A percentile compares a stretch with the other conserved stretches of the same genome.
Conservation (phyloP, 1,284 basidiomycete genomes). For the Mycena citricolor region DNA sequence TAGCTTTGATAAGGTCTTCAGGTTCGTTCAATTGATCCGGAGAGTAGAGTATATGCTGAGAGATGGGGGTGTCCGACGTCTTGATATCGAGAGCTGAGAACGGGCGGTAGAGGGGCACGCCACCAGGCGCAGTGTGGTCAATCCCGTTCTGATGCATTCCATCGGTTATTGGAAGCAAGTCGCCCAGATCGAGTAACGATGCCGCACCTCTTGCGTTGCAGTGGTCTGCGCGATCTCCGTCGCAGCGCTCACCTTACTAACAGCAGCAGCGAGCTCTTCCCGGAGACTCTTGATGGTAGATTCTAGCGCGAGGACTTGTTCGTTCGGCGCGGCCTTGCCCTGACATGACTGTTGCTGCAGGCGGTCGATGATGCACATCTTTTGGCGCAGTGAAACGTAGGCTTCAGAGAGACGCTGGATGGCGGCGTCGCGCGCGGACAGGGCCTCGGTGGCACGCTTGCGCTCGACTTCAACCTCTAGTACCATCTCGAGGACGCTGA, state of each 20-base stretch:
- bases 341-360: slow-evolving; percentile 45
- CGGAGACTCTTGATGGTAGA: slow-evolving; percentile 40
- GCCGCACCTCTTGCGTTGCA: no score
- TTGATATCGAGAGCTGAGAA: neutral
- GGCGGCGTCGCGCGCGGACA: slow-evolving; percentile 63
- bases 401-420: slow-evolving; percentile 61
- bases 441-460: slow-evolving; percentile 55
- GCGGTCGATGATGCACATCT: slow-evolving; percentile 49
- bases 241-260: no score
- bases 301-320: slow-evolving; percentile 35
- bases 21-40: slow-evolving; percentile 38
- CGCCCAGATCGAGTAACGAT: no score
- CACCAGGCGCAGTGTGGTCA: slow-evolving; percentile 13
- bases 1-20: slow-evolving; percentile 48
- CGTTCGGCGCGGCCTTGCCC: slow-evolving; percentile 19
- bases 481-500: slow-evolving; percentile 47
- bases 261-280: slow-evolving; percentile 34
- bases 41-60: slow-evolving; percentile 21
- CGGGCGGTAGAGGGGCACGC: slow-evolving; percentile 9
- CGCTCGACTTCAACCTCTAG: slow-evolving; percentile 58
- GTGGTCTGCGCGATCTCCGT: no score
- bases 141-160: slow-evolving; percentile 25
- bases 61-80: neutral
- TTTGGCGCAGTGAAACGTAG: slow-evolving; percentile 59
- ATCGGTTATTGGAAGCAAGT: no score